Evolutionary conservation across 306 rosid species (phyloP).

Genomic region (Gynostemma pentaphyllum): DNA sequence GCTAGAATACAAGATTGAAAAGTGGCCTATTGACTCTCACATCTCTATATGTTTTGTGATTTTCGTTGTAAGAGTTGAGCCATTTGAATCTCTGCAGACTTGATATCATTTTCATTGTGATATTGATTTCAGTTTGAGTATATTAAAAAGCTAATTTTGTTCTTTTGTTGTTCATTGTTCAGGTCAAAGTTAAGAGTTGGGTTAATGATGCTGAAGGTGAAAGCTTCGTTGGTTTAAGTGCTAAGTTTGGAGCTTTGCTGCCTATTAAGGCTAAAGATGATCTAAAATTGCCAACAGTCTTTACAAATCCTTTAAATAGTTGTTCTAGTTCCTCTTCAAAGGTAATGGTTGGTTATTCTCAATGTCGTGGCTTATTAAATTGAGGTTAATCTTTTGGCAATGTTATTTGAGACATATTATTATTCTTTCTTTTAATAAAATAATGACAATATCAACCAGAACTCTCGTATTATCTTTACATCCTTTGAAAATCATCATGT

Average conservation of each 20-base stretch:
- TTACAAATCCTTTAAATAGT: conserved; percentile 45
- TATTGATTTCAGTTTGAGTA: not conserved
- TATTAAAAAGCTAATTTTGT: not conserved
- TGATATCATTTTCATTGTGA: not conserved
- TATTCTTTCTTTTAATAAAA: not conserved
- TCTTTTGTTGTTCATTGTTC: conserved; percentile 7
- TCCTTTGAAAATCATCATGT: not conserved
- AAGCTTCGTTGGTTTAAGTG: conserved; percentile 38
- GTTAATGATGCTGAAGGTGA: conserved; percentile 34
- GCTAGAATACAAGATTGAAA: not conserved
- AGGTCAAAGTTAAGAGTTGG: conserved; percentile 69
- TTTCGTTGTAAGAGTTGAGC: not conserved
- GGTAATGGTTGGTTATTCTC: conserved; percentile 24
- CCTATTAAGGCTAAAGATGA: conserved; percentile 28
- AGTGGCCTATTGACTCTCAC: not conserved
- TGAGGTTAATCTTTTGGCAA: not conserved
- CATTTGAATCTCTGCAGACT: not conserved
- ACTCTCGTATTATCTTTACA: not conserved
- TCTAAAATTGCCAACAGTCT: conserved; percentile 30
- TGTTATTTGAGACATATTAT: not conserved
- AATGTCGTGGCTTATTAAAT: not conserved
- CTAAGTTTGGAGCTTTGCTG: conserved; percentile 55
- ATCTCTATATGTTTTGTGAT: not conserved
- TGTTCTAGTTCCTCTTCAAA: conserved; percentile 50
- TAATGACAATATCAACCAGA: not conserved